Conservation (phyloP, 2,329 filamentous ascomycete species). For the Fusarium chuoi region DNA sequence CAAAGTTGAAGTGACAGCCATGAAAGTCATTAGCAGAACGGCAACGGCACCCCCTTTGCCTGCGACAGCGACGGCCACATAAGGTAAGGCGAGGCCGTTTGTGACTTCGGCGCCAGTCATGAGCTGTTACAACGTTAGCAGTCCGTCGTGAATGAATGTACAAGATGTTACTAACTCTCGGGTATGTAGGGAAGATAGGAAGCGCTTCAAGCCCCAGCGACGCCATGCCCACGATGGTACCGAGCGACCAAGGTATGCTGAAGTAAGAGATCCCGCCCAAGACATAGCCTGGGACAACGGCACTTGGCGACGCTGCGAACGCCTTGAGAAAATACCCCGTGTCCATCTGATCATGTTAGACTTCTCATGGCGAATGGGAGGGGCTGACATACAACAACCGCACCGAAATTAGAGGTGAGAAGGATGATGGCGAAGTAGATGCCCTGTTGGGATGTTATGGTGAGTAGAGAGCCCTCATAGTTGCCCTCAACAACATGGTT, state of each 20-base stretch:
- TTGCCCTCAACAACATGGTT: not conserved
- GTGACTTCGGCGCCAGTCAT: not conserved
- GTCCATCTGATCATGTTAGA: not conserved
- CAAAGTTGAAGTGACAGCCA: conserved; percentile 59
- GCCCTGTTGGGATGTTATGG: not conserved
- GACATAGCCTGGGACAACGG: not conserved
- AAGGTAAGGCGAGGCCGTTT: not conserved
- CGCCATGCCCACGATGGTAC: not conserved
- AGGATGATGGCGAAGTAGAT: not conserved
- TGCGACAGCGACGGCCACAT: not conserved
- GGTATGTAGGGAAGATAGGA: not conserved
- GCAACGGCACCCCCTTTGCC: not conserved
- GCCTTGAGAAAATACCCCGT: not conserved
- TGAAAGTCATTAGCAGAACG: not conserved
- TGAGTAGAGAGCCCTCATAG: accelerated
- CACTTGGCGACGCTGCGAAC: not conserved
- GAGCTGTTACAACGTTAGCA: not conserved
- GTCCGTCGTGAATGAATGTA: too few relatives aligned
- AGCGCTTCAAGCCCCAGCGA: not conserved
- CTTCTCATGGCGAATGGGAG: not conserved
- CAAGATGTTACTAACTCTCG: not conserved
- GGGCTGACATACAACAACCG: not conserved
- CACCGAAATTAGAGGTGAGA: accelerated
- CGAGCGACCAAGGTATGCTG: not conserved
- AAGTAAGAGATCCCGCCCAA: not conserved